Conservation (phyloP, 257 asterid genomes). For the Gentiana macrophylla region DNA sequence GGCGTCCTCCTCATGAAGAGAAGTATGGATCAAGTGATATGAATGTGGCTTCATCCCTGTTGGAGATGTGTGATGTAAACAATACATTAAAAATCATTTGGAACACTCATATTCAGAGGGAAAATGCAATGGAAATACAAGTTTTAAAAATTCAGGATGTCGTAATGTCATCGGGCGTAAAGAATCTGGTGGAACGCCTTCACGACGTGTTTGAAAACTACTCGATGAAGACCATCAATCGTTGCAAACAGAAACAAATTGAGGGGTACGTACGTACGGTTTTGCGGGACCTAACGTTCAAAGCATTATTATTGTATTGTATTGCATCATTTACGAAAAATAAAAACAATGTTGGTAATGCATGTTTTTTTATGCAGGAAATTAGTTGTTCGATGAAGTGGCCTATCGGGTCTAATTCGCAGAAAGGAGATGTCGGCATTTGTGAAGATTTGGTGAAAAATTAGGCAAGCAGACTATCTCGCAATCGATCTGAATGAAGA, state of each 20-base stretch:
- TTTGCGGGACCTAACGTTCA: no score
- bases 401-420: no score
- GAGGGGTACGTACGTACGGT: constrained; percentile 13
- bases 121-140: constrained; percentile 17
- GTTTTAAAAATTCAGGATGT: constrained; percentile 40
- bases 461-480: no score
- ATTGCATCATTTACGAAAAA: no score
- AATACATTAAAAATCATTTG: constrained; percentile 29
- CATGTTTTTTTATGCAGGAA: no score
- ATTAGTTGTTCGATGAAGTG: no score
- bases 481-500: no score
- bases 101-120: constrained; percentile 33
- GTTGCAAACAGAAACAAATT: constrained; percentile 13
- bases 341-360: no score
- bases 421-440: no score
- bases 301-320: no score
- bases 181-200: constrained; percentile 9
- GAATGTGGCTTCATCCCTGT: constrained; percentile 13
- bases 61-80: constrained; percentile 25
- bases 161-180: constrained; percentile 18
- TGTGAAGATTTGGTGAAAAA: no score
- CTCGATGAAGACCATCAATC: constrained; percentile 7
- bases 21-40: not conserved
- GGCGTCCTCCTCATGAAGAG: constrained; percentile 23
- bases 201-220: constrained; percentile 9